Conservation (phyloP, 2,329 filamentous ascomycete genomes). For the Coniochaeta prunicola region DNA sequence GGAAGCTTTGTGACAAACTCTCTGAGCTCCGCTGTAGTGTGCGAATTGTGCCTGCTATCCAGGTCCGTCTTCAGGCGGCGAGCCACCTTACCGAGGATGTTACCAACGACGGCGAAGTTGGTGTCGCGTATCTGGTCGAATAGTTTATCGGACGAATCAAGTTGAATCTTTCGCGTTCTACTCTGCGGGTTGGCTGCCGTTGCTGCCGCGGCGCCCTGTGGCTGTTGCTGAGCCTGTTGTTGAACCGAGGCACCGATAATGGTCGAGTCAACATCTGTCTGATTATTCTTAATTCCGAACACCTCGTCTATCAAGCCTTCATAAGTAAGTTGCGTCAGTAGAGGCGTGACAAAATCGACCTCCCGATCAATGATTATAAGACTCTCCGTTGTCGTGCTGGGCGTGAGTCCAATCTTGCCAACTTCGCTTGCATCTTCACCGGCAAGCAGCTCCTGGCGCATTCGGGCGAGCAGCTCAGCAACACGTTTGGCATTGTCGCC, state of each 20-base stretch:
- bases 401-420: constrained; percentile 62
- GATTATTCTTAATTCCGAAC: constrained; percentile 86
- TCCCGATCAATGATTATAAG: constrained; percentile 93
- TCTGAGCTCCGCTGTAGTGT: constrained; percentile 83
- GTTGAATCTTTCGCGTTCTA: constrained; percentile 77
- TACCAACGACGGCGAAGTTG: constrained; percentile 93
- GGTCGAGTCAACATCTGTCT: constrained; percentile 85
- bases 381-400: constrained; percentile 82
- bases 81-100: constrained; percentile 82
- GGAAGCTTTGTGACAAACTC: constrained; percentile 94
- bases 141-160: constrained; percentile 84
- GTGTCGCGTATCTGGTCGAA: constrained; percentile 83
- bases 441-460: constrained; percentile 82
- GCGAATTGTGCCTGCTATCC: constrained; percentile 77
- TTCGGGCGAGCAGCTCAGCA: constrained; percentile 78
- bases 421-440: constrained; percentile 64
- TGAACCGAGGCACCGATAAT: constrained; percentile 71
- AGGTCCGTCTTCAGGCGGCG: constrained; percentile 79
- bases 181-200: constrained; percentile 48
- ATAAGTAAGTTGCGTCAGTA: constrained; percentile 93
- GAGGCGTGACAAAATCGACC: constrained; percentile 83
- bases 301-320: constrained; percentile 93
- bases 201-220: constrained; percentile 45
- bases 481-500: constrained; percentile 89
- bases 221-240: constrained; percentile 31